These are phyloP conservation scores for Pseudozyma thailandica DNA, from an alignment of 1,284 basidiomycete species.

Conservation along the genomic window DNA sequence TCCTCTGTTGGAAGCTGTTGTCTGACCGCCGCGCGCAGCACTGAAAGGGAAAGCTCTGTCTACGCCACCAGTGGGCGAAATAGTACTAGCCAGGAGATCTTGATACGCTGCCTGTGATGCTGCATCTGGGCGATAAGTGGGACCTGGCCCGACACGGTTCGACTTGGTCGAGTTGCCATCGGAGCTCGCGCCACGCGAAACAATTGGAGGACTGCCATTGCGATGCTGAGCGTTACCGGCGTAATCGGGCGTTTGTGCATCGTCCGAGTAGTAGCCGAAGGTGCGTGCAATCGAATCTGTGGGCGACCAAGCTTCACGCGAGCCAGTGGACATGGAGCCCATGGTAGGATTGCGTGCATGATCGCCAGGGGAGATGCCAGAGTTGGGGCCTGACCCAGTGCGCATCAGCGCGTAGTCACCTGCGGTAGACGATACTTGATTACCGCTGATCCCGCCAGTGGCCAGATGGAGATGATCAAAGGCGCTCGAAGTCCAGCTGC, in stretches of 20 bases:
- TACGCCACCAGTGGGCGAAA: constrained; percentile 18
- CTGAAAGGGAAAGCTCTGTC: constrained; percentile 20
- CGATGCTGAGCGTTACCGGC: constrained; percentile 10
- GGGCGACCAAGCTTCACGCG: constrained; percentile 26
- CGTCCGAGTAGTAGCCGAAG: constrained; percentile 33
- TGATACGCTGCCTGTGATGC: constrained; percentile 46
- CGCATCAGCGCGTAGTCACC: constrained; percentile 36
- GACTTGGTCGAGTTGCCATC: constrained; percentile 32
- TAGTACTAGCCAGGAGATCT: constrained; percentile 30
- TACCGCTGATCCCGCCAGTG: constrained; percentile 6
- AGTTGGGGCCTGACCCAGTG: constrained; percentile 2
- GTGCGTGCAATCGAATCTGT: constrained; percentile 24
- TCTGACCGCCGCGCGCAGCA: constrained; percentile 5
- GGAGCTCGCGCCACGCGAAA: constrained; percentile 20
- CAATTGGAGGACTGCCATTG: constrained; percentile 5
- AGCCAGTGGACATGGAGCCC: constrained; percentile 13
- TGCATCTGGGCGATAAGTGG: constrained; percentile 41
- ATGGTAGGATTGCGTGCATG: constrained; percentile 3
- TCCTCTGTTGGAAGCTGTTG: background rate
- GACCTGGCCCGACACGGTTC: constrained; percentile 29
- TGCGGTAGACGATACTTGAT: constrained; percentile 2
- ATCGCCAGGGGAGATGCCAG: background rate
- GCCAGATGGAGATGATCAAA: constrained; percentile 24
- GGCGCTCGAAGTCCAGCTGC: constrained; percentile 46
- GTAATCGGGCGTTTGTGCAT: constrained; percentile 10